A percentile compares a stretch with the other conserved stretches of the same genome.
Conservation (phyloP, 139 green algal species). For the Closterium sp. region DNA sequence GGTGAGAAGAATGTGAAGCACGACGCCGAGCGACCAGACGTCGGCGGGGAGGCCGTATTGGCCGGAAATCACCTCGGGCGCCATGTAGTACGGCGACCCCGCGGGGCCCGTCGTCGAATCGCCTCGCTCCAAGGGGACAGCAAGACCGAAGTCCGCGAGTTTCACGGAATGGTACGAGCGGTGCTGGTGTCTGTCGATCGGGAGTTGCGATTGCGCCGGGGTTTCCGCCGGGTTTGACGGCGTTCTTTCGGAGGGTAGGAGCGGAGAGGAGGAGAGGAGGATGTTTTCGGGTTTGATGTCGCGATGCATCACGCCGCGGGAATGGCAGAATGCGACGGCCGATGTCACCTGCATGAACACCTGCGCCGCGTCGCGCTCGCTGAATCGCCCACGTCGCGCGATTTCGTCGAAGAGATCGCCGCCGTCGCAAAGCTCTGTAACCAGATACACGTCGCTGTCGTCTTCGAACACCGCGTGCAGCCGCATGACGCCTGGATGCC, state of each 20-base stretch:
- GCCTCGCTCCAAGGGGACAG: constrained; percentile 56
- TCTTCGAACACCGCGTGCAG: background rate
- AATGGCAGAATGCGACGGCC: constrained; percentile 85
- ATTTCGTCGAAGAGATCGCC: constrained; percentile 61
- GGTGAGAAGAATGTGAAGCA: constrained; percentile 17
- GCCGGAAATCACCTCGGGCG: constrained; percentile 28
- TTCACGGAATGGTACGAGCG: constrained; percentile 3
- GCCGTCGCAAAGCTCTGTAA: constrained; percentile 30
- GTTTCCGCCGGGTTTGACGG: background rate
- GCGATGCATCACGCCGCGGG: constrained; percentile 16
- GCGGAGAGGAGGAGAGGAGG: background rate
- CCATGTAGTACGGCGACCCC: constrained; percentile 34
- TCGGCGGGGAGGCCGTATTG: constrained; percentile 42
- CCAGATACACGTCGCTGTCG: constrained; percentile 7
- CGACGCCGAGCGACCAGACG: constrained; percentile 30
- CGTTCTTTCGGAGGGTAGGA: background rate
- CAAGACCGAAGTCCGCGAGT: constrained; percentile 20
- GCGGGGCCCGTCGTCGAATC: constrained; percentile 25
- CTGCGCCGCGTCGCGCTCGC: constrained; percentile 73
- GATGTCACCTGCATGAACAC: constrained; percentile 79
- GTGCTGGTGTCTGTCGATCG: background rate
- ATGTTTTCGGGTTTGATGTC: constrained; percentile 42
- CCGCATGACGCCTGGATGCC: background rate
- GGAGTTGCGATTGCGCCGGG: background rate
- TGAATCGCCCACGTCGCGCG: constrained; percentile 69